Base-by-base conservation (phyloP, 495 filamentous ascomycete genomes). In the Immersiella caudata region DNA sequence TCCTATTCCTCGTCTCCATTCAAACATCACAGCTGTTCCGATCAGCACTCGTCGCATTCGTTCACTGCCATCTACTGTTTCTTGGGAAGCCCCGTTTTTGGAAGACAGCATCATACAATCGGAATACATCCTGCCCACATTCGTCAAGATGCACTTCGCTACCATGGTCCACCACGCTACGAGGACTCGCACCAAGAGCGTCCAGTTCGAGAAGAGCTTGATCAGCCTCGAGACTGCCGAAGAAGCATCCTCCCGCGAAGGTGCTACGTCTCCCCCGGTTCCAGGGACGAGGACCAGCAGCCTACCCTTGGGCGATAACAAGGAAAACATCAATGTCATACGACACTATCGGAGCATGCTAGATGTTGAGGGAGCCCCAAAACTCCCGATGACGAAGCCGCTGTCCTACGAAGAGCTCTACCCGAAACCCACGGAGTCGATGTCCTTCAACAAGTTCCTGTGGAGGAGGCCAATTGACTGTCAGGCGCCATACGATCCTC, bases 291-390 rank as follows among this genome's bases (percentile, higher is more conserved):
- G 79, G 65, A 74, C 72, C 33, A 82, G 76, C 72, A 82, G 78
- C 66, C 66, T 79, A 49, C 66, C 75, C 50, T 16, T 66, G 49
- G 40, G 57, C 22, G 70, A 60, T n/a, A 65, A 68, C 60, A 74
- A 76, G 67, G 76, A 79, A 67, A 79, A 75, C 60, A 62, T 54
- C 25, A 67, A 60, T n/a, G 56, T 74, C 21, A 75, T 79, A 51
- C 78, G 74, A 27, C 76, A 79, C 46, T 82, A 81, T 62, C 76
- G 81, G 57, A 84, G 83, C 76, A 81, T 85, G 79, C 70, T 85
- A 46, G 79, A 81, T 58, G 74, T 85, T 18, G 82, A 84, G 61
- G 77, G 78, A 60, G 75, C 78, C 16, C 81, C 82, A 16, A 81
- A 58, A 66, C 79, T 85, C 26, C 78, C 79, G 4, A 77, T 81